phyloP scores from a whole-genome alignment of 805 yeast species.

The Yamadazyma akitaensis region DNA sequence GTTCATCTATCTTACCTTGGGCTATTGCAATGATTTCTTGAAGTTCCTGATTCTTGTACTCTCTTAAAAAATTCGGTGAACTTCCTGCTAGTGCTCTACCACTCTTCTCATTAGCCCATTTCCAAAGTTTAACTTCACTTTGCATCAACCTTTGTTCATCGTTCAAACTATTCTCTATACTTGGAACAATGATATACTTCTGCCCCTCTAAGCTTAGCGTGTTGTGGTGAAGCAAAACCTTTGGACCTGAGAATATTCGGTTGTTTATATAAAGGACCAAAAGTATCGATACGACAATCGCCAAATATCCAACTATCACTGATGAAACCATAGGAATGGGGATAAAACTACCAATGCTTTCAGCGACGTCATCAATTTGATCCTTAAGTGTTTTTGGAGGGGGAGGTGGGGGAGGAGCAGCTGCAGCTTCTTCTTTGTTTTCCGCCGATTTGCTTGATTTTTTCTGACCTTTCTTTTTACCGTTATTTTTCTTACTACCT shows the following conservation, averaged over 20 bases:
- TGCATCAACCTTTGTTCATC: slow-evolving; percentile 27
- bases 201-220: slow-evolving; percentile 29
- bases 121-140: slow-evolving; percentile 66
- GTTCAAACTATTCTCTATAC: slow-evolving; percentile 31
- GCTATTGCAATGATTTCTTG: slow-evolving; percentile 45
- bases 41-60: slow-evolving; percentile 40
- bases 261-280: slow-evolving; percentile 10
- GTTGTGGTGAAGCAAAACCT: background rate
- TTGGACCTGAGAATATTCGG: background rate
- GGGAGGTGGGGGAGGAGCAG: slow-evolving; percentile 11
- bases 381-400: slow-evolving; percentile 11
- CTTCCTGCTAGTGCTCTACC: background rate
- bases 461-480: slow-evolving; percentile 13
- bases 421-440: background rate
- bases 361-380: slow-evolving; percentile 20
- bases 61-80: slow-evolving; percentile 2
- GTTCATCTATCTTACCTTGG: slow-evolving; percentile 9
- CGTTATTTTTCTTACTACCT: slow-evolving; percentile 7
- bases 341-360: slow-evolving; percentile 22
- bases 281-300: slow-evolving; percentile 15
- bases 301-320: slow-evolving; percentile 20
- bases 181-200: slow-evolving; percentile 40
- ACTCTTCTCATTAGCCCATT: slow-evolving; percentile 51
- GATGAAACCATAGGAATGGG: slow-evolving; percentile 28
- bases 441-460: slow-evolving; percentile 15